phyloP scores from a whole-genome alignment of 805 yeast species.

The Metschnikowia similis region DNA sequence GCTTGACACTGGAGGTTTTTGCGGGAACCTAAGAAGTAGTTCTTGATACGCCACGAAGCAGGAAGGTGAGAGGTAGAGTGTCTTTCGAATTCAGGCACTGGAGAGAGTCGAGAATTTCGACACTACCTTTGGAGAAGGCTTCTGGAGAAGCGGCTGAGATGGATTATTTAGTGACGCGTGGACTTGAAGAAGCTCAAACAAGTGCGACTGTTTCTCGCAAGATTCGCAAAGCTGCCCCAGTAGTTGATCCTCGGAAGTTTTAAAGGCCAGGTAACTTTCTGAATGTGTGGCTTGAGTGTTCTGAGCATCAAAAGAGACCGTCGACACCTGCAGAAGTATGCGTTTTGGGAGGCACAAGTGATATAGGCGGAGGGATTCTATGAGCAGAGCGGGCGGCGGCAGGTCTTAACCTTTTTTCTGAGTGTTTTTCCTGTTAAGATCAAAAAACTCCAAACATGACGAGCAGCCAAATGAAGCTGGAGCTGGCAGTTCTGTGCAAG shows the following conservation, averaged over 20 bases:
- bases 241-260: not conserved
- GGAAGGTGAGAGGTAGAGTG: no score
- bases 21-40: not conserved
- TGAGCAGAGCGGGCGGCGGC: not conserved
- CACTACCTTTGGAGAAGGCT: not conserved
- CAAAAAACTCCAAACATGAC: not conserved
- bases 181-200: not conserved
- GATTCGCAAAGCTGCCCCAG: not conserved
- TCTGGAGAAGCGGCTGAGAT: not conserved
- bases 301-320: not conserved
- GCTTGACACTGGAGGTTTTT: no score
- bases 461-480: not conserved
- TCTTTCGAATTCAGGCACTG: no score
- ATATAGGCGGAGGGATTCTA: not conserved
- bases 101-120: no score
- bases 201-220: not conserved
- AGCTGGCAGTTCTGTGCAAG: not conserved
- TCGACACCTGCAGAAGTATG: not conserved
- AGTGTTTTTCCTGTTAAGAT: not conserved
- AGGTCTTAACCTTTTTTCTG: not conserved
- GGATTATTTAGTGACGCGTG: not conserved
- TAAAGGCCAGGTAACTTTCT: not conserved
- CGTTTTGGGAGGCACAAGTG: constrained; percentile 1
- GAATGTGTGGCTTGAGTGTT: not conserved
- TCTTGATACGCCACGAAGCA: not conserved